These are phyloP conservation scores for Botryotinia narcissicola DNA, from an alignment of 2,329 filamentous ascomycete species.

Conservation along the genomic window DNA sequence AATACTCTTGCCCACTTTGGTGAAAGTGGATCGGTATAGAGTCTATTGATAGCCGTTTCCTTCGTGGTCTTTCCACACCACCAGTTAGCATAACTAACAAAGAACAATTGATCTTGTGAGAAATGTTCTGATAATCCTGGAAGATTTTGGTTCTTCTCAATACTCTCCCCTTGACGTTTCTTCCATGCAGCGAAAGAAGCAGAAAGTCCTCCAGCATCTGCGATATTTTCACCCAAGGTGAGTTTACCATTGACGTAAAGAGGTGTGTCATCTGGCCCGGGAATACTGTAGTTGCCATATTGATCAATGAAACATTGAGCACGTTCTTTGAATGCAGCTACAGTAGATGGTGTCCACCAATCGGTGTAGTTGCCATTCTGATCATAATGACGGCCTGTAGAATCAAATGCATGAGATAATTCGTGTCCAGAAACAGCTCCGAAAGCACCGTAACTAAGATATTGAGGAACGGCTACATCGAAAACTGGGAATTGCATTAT, in stretches of 20 bases:
- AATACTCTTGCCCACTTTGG: slow-evolving; percentile 60
- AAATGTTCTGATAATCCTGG: slow-evolving; percentile 59
- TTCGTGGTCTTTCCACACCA: slow-evolving; percentile 66
- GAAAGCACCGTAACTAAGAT: slow-evolving; percentile 67
- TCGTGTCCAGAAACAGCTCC: slow-evolving; percentile 67
- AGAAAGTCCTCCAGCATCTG: slow-evolving; percentile 65
- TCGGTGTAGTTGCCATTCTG: slow-evolving; percentile 61
- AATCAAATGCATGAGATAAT: slow-evolving; percentile 69
- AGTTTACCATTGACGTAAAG: slow-evolving; percentile 61
- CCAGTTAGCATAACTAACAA: slow-evolving; percentile 60
- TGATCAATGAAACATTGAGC: slow-evolving; percentile 67
- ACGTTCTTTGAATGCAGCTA: slow-evolving; percentile 55
- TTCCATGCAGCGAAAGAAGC: slow-evolving; percentile 66
- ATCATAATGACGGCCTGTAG: slow-evolving; percentile 62
- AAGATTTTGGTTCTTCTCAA: slow-evolving; percentile 48
- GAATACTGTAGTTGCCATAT: slow-evolving; percentile 59
- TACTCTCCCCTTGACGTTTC: slow-evolving; percentile 50
- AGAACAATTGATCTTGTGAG: slow-evolving; percentile 67
- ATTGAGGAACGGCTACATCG: slow-evolving; percentile 59
- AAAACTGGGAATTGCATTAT: slow-evolving; percentile 70
- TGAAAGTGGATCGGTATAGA: slow-evolving; percentile 64
- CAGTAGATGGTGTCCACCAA: slow-evolving; percentile 64
- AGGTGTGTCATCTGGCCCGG: slow-evolving; percentile 53
- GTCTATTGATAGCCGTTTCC: slow-evolving; percentile 54
- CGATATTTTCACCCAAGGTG: slow-evolving; percentile 69